A percentile compares a stretch with the other conserved stretches of the same genome.
Conservation (phyloP, 2,329 filamentous ascomycete genomes). For the Plectosphaerella cucumerina region DNA sequence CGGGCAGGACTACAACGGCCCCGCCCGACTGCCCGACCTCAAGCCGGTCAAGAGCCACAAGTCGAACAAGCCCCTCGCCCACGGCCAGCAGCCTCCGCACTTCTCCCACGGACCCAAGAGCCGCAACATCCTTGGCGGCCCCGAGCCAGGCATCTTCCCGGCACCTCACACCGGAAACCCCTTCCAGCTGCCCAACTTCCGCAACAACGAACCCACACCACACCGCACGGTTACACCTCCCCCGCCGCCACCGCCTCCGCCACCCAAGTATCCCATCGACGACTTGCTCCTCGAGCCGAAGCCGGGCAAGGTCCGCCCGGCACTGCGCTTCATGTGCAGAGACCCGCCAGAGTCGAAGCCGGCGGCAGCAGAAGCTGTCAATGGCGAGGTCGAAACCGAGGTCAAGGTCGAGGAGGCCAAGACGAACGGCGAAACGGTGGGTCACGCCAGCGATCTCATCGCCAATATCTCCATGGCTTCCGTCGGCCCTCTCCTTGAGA, state of each 20-base stretch:
- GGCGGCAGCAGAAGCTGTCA: neutral
- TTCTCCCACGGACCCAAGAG: slow-evolving; percentile 37
- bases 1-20: slow-evolving; percentile 31
- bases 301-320: slow-evolving; percentile 63
- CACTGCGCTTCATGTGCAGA: slow-evolving; percentile 71
- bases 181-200: slow-evolving; percentile 40
- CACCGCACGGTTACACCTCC: slow-evolving; percentile 24
- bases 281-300: slow-evolving; percentile 77
- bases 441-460: slow-evolving; percentile 34
- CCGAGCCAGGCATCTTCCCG: slow-evolving; percentile 33
- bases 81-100: slow-evolving; percentile 32
- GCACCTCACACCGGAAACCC: slow-evolving; percentile 37
- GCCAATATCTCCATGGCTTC: slow-evolving; percentile 75
- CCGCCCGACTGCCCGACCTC: slow-evolving; percentile 63
- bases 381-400: slow-evolving; percentile 25
- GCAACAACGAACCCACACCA: slow-evolving; percentile 40
- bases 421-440: neutral
- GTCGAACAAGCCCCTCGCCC: slow-evolving; percentile 48
- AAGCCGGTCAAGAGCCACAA: slow-evolving; percentile 73
- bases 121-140: slow-evolving; percentile 16
- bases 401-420: slow-evolving; percentile 28
- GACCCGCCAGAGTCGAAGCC: slow-evolving; percentile 52
- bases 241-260: slow-evolving; percentile 64
- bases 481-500: slow-evolving; percentile 80
- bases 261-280: slow-evolving; percentile 92